phyloP scores from a whole-genome alignment of 257 asterid genomes.

The Rhazya stricta region DNA sequence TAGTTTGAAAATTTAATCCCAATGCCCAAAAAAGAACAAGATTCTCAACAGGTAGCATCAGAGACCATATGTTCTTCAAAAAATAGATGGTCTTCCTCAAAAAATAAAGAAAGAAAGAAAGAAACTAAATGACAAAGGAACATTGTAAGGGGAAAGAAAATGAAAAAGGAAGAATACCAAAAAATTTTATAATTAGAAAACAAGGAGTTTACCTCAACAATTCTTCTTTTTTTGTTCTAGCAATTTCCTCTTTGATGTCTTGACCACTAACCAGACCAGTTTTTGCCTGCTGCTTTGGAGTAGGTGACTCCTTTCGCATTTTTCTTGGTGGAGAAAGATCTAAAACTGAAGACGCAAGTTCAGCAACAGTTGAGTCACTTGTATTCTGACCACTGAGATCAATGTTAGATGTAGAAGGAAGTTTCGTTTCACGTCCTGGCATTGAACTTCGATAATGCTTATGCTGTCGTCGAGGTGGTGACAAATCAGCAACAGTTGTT shows the following conservation, averaged over 20 bases:
- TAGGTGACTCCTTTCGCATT: constrained; percentile 32
- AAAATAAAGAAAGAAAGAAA: no score
- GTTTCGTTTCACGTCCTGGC: background rate
- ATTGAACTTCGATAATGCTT: background rate
- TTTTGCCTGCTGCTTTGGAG: constrained; percentile 36
- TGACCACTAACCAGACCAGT: constrained; percentile 76
- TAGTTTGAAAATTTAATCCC: background rate
- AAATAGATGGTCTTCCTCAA: no score
- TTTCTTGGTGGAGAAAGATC: constrained; percentile 91
- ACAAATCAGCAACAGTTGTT: constrained; percentile 17
- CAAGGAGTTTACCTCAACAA: constrained; percentile 47
- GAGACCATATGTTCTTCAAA: background rate
- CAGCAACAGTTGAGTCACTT: constrained; percentile 7
- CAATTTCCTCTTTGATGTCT: constrained; percentile 68
- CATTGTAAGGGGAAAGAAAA: background rate
- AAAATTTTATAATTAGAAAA: background rate
- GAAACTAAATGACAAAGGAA: background rate
- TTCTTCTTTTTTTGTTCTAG: constrained; percentile 55
- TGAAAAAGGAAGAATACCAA: background rate
- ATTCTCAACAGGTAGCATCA: background rate
- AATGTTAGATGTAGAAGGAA: background rate
- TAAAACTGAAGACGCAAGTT: constrained; percentile 20
- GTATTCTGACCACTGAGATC: background rate
- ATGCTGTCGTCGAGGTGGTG: constrained; percentile 25
- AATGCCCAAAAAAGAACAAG: constrained; percentile 2